Base-by-base conservation (phyloP, 768 basidiomycete genomes). In the Gymnopilus dilepis region DNA sequence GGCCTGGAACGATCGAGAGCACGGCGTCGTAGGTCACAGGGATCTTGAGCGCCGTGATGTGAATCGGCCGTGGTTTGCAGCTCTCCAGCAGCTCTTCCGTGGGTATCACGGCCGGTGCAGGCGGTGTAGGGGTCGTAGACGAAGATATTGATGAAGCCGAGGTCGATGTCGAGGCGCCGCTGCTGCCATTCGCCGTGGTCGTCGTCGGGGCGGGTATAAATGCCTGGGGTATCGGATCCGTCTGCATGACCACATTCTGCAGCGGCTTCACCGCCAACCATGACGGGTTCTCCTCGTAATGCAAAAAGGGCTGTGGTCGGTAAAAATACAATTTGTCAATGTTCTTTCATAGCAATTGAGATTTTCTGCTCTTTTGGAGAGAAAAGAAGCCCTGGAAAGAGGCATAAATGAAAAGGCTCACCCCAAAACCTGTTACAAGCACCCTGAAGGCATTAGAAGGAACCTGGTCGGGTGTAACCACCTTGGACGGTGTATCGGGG, bases 201-300 rank as follows among this genome's bases (percentile, higher is more conserved):
- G 58, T 9, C 64, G 74, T 66, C 8, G 74, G 67, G 64, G 28
- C 40, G 30, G 47, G 47, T 30, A 50, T 47, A 19, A 50, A 31
- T 12, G 28, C 22, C 15, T 13, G 12, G 47, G 47, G 28, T 28
- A 50, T 50, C 28, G 17, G 26, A n/a, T 84, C 79, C 26, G 79
- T 73, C 24, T 70, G 74, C 8, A 89, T 73, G 59, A 84, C 66
- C 41, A 77, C 74, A 70, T 90, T 84, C 67, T 89, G 86, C 21
- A 91, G 77, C 9, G 85, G 79, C 62, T 82, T 76, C 11, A 87
- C 88, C 33, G 89, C 88, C 6, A 87, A 78, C 89, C 90, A 91
- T 21, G 89, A 90, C 2, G 90, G 89, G 67, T 91, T 91, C 58
- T 80, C 79, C 53, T 76, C 67, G 66, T 82, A 83, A 19, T 83